Evolutionary conservation across 2,329 filamentous ascomycete genomes (phyloP), one percentile per base, ranked within the genome.

Genomic region (Talaromyces sp.): DNA sequence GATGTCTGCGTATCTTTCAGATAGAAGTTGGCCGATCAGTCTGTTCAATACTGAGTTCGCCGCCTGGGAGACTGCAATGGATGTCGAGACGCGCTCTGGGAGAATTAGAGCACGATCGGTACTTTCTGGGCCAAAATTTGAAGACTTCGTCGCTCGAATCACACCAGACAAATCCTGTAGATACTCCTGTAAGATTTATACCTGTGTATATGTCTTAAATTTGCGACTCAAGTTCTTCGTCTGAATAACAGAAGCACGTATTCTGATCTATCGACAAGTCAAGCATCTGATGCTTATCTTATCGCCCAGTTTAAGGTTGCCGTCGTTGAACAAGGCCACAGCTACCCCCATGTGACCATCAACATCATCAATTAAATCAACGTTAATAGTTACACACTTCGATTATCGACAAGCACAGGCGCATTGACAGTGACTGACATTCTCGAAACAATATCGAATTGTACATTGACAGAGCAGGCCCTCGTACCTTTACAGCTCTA

Each of bases 251-350:
- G 27, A 24, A 43, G 35, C 10, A 27, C 24, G 16, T 16, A 19
- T 13, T 41, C 22, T 60, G 41, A n/a, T 24, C 27, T 60, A 4
- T 45, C 14, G 22, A 60, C 7, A 16, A 19, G 31, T 39, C 24
- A 13, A 57, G 11, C n/a, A 48, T 43, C 39, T 48, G 41, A 33
- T 31, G 61, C 61, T 63, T 63, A 63, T 63, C 61, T 63, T 63
- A 63, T 63, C 61, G 52, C 19, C 16, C 60, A 52, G 8, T 16
- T 60, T 31, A 58, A 41, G 56, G 50, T 19, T 56, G 31, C 31
- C 33, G 19, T 56, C 31, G 27, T 31, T 52, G 27, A 56, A 37
- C 50, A 8, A 31, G 50, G 52, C 31, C 13, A 33, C 33, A 22
- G 11, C 57, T 11, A 14, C n/a, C 41, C 48, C 47, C 57, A 60